Conservation (phyloP, 2,329 filamentous ascomycete species). For the Tolypocladium paradoxum region DNA sequence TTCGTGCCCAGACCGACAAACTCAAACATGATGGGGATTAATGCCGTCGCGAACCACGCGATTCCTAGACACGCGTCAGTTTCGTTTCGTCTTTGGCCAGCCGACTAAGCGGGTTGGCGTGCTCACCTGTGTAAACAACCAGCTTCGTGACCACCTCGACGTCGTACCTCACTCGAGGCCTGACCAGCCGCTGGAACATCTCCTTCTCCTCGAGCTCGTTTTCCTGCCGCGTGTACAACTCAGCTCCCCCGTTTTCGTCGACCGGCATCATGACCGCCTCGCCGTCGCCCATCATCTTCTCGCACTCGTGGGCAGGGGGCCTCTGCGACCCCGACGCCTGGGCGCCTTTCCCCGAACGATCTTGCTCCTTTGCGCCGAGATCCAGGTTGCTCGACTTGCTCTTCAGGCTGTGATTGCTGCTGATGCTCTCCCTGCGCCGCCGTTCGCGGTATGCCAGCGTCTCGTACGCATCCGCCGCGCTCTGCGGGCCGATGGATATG, state of each 20-base stretch:
- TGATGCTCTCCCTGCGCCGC: conserved; percentile 42
- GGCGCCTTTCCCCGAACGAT: conserved; percentile 25
- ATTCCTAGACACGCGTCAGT: conserved; percentile 46
- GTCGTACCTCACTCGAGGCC: conserved; percentile 86
- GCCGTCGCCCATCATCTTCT: conserved; percentile 64
- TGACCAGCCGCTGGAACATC: conserved; percentile 74
- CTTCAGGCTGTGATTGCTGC: conserved; percentile 37
- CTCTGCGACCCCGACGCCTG: conserved; percentile 35
- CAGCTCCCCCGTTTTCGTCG: conserved; percentile 21
- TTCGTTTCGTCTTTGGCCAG: conserved; percentile 4
- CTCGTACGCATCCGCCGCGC: conserved; percentile 92
- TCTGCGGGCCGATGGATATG: conserved; percentile 87
- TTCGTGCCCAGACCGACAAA: conserved; percentile 39
- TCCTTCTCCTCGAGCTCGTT: conserved; percentile 57
- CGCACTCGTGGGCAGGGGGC: conserved; percentile 49
- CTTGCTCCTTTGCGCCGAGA: conserved; percentile 26
- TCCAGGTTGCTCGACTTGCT: conserved; percentile 33
- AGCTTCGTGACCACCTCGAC: conserved; percentile 98
- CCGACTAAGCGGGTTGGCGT: neutral
- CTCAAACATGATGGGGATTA: conserved; percentile 65
- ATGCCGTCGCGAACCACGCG: conserved; percentile 67
- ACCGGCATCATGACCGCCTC: conserved; percentile 28
- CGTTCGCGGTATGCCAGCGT: conserved; percentile 80
- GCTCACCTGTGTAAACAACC: conserved; percentile 80
- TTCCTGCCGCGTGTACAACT: conserved; percentile 25